Conservation (phyloP, 139 green algal species). For the Coelastrella sp. region DNA sequence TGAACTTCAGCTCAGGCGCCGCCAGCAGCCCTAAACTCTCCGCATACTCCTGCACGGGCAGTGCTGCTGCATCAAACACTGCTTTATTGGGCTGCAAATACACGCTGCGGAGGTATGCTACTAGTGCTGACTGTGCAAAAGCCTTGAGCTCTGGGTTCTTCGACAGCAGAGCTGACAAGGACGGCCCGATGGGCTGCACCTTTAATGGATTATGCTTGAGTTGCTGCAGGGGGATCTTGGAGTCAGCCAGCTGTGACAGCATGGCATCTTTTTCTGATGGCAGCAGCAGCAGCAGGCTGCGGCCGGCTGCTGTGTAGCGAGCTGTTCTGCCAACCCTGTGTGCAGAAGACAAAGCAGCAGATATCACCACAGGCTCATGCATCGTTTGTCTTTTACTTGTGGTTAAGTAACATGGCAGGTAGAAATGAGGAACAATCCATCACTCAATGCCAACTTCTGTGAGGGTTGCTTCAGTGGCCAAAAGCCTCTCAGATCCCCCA, state of each 20-base stretch:
- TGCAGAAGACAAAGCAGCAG: not conserved
- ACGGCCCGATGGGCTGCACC: constrained; percentile 73
- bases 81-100: constrained; percentile 88
- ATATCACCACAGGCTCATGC: not conserved
- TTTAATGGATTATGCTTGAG: constrained; percentile 88
- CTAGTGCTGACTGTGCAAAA: constrained; percentile 86
- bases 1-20: constrained; percentile 87
- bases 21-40: constrained; percentile 84
- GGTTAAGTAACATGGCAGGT: no score
- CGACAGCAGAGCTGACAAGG: constrained; percentile 87
- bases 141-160: constrained; percentile 91
- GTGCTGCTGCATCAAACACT: constrained; percentile 84
- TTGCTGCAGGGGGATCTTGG: constrained; percentile 86
- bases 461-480: no score
- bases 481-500: no score
- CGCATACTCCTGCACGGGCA: constrained; percentile 84
- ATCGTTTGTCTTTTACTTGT: no score
- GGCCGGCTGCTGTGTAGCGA: constrained; percentile 69
- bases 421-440: no score
- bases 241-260: constrained; percentile 71
- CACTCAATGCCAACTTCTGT: no score
- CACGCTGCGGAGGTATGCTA: constrained; percentile 90
- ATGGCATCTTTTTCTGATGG: constrained; percentile 78
- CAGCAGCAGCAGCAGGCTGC: constrained; percentile 84
- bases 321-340: constrained; percentile 64